Percentiles rank a stretch among this genome's conserved stretches.
These are phyloP conservation scores for Neurospora sp. DNA, from an alignment of 495 filamentous ascomycete genomes.

Conservation along the genomic window DNA sequence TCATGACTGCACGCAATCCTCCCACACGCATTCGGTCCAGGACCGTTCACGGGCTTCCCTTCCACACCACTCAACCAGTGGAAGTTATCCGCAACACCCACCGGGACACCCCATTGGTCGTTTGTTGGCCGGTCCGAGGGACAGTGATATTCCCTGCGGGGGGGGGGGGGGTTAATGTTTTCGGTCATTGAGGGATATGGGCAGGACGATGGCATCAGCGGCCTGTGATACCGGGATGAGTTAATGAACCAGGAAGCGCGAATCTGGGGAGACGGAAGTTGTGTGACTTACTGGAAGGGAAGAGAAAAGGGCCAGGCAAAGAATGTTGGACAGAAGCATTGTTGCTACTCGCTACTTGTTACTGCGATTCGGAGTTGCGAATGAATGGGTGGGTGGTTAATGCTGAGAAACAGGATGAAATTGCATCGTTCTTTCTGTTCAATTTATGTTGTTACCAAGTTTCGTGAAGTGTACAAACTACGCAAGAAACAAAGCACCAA, in stretches of 20 bases:
- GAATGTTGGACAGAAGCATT: not conserved
- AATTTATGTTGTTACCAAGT: not conserved
- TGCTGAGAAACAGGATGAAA: not conserved
- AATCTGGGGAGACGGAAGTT: not conserved
- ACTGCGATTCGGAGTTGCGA: not conserved
- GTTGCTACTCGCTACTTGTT: not conserved
- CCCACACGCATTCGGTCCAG: not conserved
- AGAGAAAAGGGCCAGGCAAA: not conserved
- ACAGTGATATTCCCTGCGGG: not conserved
- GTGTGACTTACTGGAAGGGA: not conserved
- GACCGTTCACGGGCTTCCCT: not conserved
- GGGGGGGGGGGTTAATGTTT: not conserved
- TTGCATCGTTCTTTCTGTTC: not conserved
- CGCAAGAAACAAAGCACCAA: not conserved
- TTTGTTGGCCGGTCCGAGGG: not conserved
- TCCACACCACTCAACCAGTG: not conserved
- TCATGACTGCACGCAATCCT: not conserved
- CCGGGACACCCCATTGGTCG: not conserved
- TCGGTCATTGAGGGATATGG: not conserved
- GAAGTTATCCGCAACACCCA: not conserved
- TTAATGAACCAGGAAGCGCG: not conserved
- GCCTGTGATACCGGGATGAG: not conserved
- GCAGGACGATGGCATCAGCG: not conserved
- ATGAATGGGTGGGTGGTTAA: not conserved
- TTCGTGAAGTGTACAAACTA: not conserved